A percentile compares a stretch with the other conserved stretches of the same genome.
phyloP scores from a whole-genome alignment of 768 basidiomycete genomes.

The Mycena indigotica region DNA sequence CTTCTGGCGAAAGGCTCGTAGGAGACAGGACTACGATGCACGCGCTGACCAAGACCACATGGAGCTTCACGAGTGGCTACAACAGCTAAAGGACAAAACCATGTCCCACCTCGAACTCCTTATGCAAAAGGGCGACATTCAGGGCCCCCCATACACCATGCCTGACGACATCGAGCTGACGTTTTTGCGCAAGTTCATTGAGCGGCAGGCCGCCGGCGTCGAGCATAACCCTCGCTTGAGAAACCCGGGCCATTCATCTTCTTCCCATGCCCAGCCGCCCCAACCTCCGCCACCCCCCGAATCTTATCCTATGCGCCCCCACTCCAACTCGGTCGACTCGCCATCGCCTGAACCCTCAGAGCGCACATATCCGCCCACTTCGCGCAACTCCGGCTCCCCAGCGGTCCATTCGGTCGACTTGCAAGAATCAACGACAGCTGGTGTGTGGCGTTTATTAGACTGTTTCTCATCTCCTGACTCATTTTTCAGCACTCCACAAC shows the following conservation, averaged over 20 bases:
- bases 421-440: not conserved
- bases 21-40: constrained; percentile 83
- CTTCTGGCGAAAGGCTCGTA: constrained; percentile 80
- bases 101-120: constrained; percentile 86
- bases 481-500: constrained; percentile 62
- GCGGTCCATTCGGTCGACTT: constrained; percentile 32
- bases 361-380: constrained; percentile 37
- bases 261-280: constrained; percentile 29
- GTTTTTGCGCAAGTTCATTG: constrained; percentile 82
- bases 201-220: constrained; percentile 72
- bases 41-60: constrained; percentile 87
- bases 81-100: constrained; percentile 85
- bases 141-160: constrained; percentile 81
- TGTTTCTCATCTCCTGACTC: not conserved
- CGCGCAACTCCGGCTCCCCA: constrained; percentile 54
- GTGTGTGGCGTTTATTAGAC: constrained; percentile 4
- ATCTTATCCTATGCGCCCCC: constrained; percentile 43
- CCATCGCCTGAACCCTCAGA: constrained; percentile 53
- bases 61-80: constrained; percentile 87
- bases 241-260: too few species aligned
- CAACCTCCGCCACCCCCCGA: constrained; percentile 20
- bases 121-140: constrained; percentile 87
- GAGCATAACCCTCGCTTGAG: constrained; percentile 82
- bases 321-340: constrained; percentile 50
- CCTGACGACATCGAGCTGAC: constrained; percentile 75